Evolutionary conservation across 2,329 filamentous ascomycete species (phyloP).

Genomic region (Aspergillus thermomutatus): DNA sequence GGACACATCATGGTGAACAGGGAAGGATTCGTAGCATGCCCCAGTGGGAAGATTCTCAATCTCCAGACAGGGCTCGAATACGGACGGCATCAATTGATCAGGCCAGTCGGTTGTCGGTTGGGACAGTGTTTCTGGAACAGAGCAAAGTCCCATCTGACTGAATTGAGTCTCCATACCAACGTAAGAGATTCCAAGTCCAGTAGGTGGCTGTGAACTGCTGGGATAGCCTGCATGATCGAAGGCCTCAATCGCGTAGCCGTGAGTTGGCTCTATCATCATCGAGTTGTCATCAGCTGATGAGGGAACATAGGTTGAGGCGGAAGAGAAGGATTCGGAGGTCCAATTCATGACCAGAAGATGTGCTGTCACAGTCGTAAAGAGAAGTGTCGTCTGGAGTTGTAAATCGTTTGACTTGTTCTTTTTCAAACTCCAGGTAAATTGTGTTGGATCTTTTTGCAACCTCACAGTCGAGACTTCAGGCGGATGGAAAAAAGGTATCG

Average conservation of each 20-base stretch:
- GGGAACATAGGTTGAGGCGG: slow-evolving; percentile 13
- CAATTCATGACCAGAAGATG: slow-evolving; percentile 21
- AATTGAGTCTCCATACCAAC: slow-evolving; percentile 21
- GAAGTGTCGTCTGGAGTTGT: background rate
- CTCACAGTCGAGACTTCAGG: slow-evolving; percentile 10
- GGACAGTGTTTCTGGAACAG: slow-evolving; percentile 17
- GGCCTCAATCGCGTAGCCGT: slow-evolving; percentile 22
- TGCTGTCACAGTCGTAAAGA: background rate
- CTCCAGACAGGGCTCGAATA: slow-evolving; percentile 21
- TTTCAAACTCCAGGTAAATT: background rate
- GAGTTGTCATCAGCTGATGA: slow-evolving; percentile 8
- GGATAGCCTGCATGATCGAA: slow-evolving; percentile 14
- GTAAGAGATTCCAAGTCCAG: slow-evolving; percentile 32
- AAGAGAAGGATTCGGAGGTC: slow-evolving; percentile 19
- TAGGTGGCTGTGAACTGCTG: slow-evolving; percentile 11
- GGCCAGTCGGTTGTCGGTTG: slow-evolving; percentile 20
- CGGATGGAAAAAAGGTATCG: slow-evolving; percentile 6
- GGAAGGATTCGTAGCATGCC: slow-evolving; percentile 24
- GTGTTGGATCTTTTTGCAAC: background rate
- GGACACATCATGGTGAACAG: slow-evolving; percentile 17
- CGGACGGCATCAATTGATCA: slow-evolving; percentile 17
- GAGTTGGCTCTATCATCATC: slow-evolving; percentile 15
- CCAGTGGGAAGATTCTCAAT: slow-evolving; percentile 16
- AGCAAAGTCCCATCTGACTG: slow-evolving; percentile 18
- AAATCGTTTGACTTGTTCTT: background rate